phyloP scores from a whole-genome alignment of 169 alveolate genomes.

The Theileria orientalis region DNA sequence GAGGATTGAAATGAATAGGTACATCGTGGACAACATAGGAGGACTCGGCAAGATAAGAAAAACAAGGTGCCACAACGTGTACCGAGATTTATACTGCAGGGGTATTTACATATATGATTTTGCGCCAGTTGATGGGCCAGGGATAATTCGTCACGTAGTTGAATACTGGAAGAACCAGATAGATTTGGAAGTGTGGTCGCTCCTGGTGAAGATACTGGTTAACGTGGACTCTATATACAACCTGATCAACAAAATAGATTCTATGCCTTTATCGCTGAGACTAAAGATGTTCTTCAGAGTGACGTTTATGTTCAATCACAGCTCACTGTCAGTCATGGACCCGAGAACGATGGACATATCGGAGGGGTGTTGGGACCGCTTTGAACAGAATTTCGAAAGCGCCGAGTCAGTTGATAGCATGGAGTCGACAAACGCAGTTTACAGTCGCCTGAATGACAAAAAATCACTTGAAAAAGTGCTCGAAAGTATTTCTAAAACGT shows the following conservation, averaged over 20 bases:
- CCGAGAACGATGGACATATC: background rate
- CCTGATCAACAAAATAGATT: conserved; percentile 23
- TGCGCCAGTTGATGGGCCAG: background rate
- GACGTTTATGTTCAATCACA: background rate
- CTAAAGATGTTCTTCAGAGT: background rate
- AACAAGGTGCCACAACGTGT: background rate
- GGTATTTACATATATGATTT: conserved; percentile 20
- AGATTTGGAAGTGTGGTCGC: conserved; percentile 47
- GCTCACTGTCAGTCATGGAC: background rate
- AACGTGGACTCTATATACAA: conserved; percentile 24
- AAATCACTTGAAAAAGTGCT: background rate
- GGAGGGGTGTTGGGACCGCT: background rate
- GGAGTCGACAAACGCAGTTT: background rate
- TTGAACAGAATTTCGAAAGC: background rate
- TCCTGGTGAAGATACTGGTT: conserved; percentile 20
- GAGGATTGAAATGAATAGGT: conserved; percentile 4
- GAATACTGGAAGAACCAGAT: conserved; percentile 10
- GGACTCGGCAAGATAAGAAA: background rate
- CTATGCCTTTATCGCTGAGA: conserved; percentile 18
- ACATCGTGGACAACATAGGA: background rate
- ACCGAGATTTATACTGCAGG: background rate
- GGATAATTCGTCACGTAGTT: conserved; percentile 11
- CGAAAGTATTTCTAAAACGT: background rate
- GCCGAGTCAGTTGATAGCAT: background rate
- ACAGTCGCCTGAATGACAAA: background rate